Conservation (phyloP, 306 rosid genomes). For the Bauhinia variegata region DNA sequence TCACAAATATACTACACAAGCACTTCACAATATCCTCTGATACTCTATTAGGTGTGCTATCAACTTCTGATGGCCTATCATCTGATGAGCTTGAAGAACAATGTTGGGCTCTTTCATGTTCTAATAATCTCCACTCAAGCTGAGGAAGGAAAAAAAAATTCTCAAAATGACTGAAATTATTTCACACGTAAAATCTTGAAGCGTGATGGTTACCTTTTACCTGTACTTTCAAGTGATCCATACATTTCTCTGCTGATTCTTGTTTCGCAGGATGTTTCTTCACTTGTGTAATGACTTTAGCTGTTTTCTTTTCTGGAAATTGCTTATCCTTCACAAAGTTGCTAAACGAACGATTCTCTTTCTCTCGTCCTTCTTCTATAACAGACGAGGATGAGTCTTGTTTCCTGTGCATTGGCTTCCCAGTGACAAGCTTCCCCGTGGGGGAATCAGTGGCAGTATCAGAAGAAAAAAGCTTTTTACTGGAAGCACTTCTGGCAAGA, state of each 20-base stretch:
- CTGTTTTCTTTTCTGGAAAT: slow-evolving; percentile 63
- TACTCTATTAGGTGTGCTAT: slow-evolving; percentile 64
- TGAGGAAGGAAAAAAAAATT: slow-evolving; percentile 42
- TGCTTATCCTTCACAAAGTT: slow-evolving; percentile 58
- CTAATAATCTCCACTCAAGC: slow-evolving; percentile 62
- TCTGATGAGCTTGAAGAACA: slow-evolving; percentile 53
- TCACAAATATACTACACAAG: slow-evolving; percentile 62
- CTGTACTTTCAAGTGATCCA: slow-evolving; percentile 56
- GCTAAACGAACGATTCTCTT: slow-evolving; percentile 62
- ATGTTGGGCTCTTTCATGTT: slow-evolving; percentile 58
- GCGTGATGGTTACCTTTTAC: slow-evolving; percentile 35
- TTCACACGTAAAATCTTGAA: slow-evolving; percentile 28
- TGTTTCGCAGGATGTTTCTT: slow-evolving; percentile 62
- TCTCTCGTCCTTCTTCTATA: slow-evolving; percentile 65
- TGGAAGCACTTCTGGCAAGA: slow-evolving; percentile 68
- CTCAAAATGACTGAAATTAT: slow-evolving; percentile 28
- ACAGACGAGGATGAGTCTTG: slow-evolving; percentile 46
- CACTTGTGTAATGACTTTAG: slow-evolving; percentile 49
- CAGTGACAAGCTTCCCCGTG: too few relatives aligned
- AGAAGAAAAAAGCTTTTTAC: slow-evolving; percentile 57
- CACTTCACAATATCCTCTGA: slow-evolving; percentile 84
- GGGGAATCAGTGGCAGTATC: slow-evolving; percentile 53
- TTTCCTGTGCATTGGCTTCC: slow-evolving; percentile 50
- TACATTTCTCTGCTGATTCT: slow-evolving; percentile 52
- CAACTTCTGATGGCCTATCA: slow-evolving; percentile 47